Conservation (phyloP, 805 yeast genomes). For the Helenozyma rhizophorensis region DNA sequence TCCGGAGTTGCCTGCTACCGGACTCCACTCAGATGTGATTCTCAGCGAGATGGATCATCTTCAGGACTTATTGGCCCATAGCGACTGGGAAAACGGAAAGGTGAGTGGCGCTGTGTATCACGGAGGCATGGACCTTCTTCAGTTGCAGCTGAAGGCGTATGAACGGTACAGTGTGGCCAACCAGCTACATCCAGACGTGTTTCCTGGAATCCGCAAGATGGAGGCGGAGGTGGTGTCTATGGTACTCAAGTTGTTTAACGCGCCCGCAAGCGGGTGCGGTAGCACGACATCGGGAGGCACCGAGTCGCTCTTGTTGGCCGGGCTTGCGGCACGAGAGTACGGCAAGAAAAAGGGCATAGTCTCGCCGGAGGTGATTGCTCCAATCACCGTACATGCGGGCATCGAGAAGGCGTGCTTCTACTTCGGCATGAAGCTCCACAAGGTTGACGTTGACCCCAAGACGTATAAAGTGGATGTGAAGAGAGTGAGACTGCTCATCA, state of each 20-base stretch:
- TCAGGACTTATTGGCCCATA: constrained; percentile 47
- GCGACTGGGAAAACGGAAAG: constrained; percentile 80
- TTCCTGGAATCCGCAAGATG: constrained; percentile 95
- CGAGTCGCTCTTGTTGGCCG: constrained; percentile 82
- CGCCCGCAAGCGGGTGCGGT: constrained; percentile 60
- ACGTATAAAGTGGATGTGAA: constrained; percentile 64
- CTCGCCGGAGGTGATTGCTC: constrained; percentile 85
- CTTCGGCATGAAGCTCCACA: constrained; percentile 79
- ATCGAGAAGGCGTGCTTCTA: constrained; percentile 89
- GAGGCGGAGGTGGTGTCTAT: constrained; percentile 92
- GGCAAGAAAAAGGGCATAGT: constrained; percentile 57
- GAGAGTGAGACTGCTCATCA: constrained; percentile 62
- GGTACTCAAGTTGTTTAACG: constrained; percentile 78
- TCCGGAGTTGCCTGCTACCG: constrained; percentile 52
- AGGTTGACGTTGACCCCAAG: constrained; percentile 68
- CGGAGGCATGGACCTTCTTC: constrained; percentile 77
- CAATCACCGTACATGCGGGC: constrained; percentile 90
- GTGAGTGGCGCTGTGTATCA: constrained; percentile 96
- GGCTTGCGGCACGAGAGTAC: constrained; percentile 81
- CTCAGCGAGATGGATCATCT: constrained; percentile 47
- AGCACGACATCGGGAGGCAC: constrained; percentile 94
- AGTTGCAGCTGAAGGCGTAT: constrained; percentile 74
- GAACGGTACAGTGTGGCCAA: constrained; percentile 79
- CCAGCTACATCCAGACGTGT: constrained; percentile 95
- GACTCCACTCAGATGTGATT: constrained; percentile 48